Base-by-base conservation (phyloP, 495 filamentous ascomycete species). In the Penicillium bialowiezense region DNA sequence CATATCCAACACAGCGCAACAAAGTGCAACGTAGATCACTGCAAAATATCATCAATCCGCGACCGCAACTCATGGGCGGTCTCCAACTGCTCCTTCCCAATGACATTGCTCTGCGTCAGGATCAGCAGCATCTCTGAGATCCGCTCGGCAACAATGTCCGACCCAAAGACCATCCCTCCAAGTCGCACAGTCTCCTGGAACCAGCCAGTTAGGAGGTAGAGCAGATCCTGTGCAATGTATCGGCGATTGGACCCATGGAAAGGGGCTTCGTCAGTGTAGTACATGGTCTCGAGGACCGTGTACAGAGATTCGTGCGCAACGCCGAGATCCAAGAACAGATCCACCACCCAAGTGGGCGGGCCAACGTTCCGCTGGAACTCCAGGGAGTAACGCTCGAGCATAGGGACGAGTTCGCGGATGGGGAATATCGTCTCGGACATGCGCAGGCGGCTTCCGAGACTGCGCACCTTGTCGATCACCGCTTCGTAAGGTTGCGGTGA, bases 391-490 rank as follows among this genome's bases (percentile, higher is more conserved):
- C 72, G 74, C 68, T 91, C 87, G 7, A 98, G 74, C 62, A 91
- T 80, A 2, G 87, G 87, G 18, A 89, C 64, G 20, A 88, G 77
- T 46, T 66, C 62, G 7, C 64, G 62, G 20, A 91, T 73, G 1
- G 88, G 86, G 70, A 98, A 97, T 39, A 90, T 83, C 41, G 80
- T 80, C 49, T 90, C 86, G 17, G 81, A 89, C 53, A 89, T 81
- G 43, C 83, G 82, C 26, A 92, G 86, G 19, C 89, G 85, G 48
- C 83, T 81, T 26, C 89, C 91, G 44, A 97, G 81, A 41, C 79
- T 77, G 47, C 87, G 85, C 44, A 95, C 74, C 54, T 83, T 82
- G 38, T 86, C 81, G 23, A 84, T 76, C 7, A 98, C 77, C 9
- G 80, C 77, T 65, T 97, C 92, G 64, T 87, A 97, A 0, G 92